These are phyloP conservation scores for Aspergillus egyptiacus DNA, from an alignment of 495 filamentous ascomycete genomes.

Conservation along the genomic window DNA sequence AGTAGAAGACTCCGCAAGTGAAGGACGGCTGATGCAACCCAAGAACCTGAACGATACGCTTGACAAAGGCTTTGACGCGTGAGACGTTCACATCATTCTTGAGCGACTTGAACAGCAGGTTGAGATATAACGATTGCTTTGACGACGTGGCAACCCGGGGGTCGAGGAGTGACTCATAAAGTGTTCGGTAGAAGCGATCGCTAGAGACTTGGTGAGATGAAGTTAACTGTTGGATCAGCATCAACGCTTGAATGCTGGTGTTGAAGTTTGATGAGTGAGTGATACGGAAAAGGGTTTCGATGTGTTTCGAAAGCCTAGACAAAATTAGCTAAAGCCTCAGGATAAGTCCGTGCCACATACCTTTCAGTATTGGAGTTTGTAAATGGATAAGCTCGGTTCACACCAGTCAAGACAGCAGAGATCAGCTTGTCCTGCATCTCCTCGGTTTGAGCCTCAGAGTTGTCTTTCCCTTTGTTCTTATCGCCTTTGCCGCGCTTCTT, in stretches of 20 bases:
- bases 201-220: slow-evolving; percentile 66
- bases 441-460: slow-evolving; percentile 49
- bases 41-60: slow-evolving; percentile 82
- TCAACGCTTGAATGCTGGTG: slow-evolving; percentile 90
- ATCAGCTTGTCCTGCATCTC: slow-evolving; percentile 84
- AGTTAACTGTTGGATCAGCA: slow-evolving; percentile 91
- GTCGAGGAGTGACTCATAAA: slow-evolving; percentile 93
- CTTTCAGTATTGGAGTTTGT: slow-evolving; percentile 69
- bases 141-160: slow-evolving; percentile 82
- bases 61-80: slow-evolving; percentile 90
- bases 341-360: slow-evolving; percentile 37
- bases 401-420: slow-evolving; percentile 82
- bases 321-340: slow-evolving; percentile 13
- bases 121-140: slow-evolving; percentile 91
- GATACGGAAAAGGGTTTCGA: slow-evolving; percentile 89
- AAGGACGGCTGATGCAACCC: slow-evolving; percentile 87
- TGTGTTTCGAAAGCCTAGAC: slow-evolving; percentile 67
- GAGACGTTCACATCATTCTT: slow-evolving; percentile 82
- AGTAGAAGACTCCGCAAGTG: slow-evolving; percentile 79
- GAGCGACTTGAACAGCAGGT: slow-evolving; percentile 79
- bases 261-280: slow-evolving; percentile 99
- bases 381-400: slow-evolving; percentile 94
- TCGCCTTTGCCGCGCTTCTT: slow-evolving; percentile 27
- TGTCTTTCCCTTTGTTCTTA: slow-evolving; percentile 35
- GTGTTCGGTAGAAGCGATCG: slow-evolving; percentile 88